These are phyloP conservation scores for Colletotrichum eremochloae DNA, from an alignment of 2,329 filamentous ascomycete genomes.

Conservation along the genomic window DNA sequence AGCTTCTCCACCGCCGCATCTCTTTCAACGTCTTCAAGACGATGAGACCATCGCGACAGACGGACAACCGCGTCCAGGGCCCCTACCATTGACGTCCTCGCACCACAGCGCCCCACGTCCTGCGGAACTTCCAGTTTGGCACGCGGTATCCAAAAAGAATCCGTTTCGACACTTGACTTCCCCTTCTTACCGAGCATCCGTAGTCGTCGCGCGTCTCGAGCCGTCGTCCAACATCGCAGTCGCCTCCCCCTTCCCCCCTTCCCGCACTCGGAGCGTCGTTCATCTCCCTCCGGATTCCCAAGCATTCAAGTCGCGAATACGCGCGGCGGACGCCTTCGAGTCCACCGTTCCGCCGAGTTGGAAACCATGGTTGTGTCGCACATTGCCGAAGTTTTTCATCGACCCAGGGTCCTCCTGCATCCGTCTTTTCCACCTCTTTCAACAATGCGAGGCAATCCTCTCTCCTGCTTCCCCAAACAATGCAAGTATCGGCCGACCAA, in stretches of 20 bases:
- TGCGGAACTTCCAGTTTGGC: not conserved
- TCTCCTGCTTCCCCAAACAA: no score
- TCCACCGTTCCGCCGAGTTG: not conserved
- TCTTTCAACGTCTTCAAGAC: not conserved
- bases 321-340: no score
- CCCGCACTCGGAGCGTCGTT: not conserved
- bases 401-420: not conserved
- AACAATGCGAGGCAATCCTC: no score
- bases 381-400: not conserved
- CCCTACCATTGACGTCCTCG: not conserved
- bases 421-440: not conserved
- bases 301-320: not conserved
- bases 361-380: not conserved
- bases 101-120: not conserved
- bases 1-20: not conserved
- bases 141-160: not conserved
- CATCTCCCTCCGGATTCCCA: not conserved
- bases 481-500: not conserved
- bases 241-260: not conserved
- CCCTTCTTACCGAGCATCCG: no score
- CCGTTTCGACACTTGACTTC: not conserved
- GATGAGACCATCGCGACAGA: not conserved
- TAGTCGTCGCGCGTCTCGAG: not conserved
- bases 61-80: not conserved
- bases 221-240: not conserved